Base-by-base conservation (phyloP, 495 filamentous ascomycete genomes). In the Recurvomyces mirabilis region DNA sequence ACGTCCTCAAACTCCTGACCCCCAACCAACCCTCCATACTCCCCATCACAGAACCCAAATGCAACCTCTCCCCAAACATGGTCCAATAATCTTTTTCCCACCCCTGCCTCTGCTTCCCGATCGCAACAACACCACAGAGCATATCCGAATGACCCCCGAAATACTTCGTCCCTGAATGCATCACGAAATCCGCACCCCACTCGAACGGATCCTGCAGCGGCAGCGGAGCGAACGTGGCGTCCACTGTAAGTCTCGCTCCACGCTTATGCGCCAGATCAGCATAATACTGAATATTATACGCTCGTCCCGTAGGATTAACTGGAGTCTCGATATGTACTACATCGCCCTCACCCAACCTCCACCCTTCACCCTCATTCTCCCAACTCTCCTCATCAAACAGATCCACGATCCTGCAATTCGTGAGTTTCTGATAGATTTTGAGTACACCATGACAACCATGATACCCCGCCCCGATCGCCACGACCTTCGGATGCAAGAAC, bases 131-230 rank as follows among this genome's bases (percentile, higher is more conserved):
- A 11, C 91, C 91, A 53, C 82, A 84, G 0, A 98, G 74, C 63
- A 95, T 65, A 63, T 98, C 91, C 49, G 76, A 82, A 64, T 98
- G 91, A 0, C 91, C 91, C 15, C 91, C 91, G 46, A 98, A 73
- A 60, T 94, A 98, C 69, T 98, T 98, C 7, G 87, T 91, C 11
- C 85, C 91, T 18, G 72, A 78, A 62, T 98, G 91, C 81, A 95
- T 81, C 17, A 94, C 75, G 0, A 84, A 60, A 61, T 95, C 87
- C 2, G 80, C 84, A 44, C 87, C 87, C 55, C 68, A 78, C 25
- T 54, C 34, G 58, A 94, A 93, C 1, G 91, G 91, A 52, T 94
- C 84, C 60, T 84, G 81, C 28, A 98, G 68, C 18, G 78, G 78
- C 12, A 91, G 91, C n/a, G 91, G 91, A 1, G 76, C 91, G 58